Evolutionary conservation across 2,329 filamentous ascomycete species (phyloP), one percentile per base, ranked within the genome.

Genomic region (Cordyceps cateniannulata): DNA sequence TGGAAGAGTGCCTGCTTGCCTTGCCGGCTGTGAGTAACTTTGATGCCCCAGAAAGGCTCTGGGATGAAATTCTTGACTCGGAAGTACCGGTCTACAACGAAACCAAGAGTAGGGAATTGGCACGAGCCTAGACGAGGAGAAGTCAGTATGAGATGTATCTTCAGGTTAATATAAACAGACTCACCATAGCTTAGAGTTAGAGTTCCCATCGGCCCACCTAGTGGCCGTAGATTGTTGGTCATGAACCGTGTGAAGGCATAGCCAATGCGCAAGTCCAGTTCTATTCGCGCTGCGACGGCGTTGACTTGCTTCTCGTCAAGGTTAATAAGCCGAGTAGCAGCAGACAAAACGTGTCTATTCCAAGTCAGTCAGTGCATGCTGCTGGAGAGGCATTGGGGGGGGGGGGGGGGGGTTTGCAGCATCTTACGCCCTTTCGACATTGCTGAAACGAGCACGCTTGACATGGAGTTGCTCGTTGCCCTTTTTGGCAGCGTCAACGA

Each of bases 1-100:
- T 79, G 84, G 70, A 99, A 98, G 60, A 85, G 86, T 64, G 95
- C 92, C 57, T 88, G 87, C 60, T 92, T 90, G 4, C 83, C 80
- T 42, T 96, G 88, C 56, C 90, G 87, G 47, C 80, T 83, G 68
- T 97, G 90, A 69, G 85, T 86, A 44, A 99, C 81, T 67, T 88
- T 93, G 77, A 99, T 96, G 62, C 84, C 83, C 95, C 95, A 99
- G 73, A 98, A 99, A 0, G 84, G 79, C 70, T 99, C 95, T 0
- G 93, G 89, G 1, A 95, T 86, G 72, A 99, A 99, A 67, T 96
- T 96, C 64, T 91, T 87, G 56, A 99, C 95, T 55, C 90, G 87
- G 68, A 96, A 91, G 72, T 98, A 99, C 52, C 93, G 86, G 73
- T 99, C 95, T 7, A 99, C 95, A 1, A 99, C 93, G 66, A 99